Base-by-base conservation (phyloP, 2,329 filamentous ascomycete species). In the Cercospora beticola region DNA sequence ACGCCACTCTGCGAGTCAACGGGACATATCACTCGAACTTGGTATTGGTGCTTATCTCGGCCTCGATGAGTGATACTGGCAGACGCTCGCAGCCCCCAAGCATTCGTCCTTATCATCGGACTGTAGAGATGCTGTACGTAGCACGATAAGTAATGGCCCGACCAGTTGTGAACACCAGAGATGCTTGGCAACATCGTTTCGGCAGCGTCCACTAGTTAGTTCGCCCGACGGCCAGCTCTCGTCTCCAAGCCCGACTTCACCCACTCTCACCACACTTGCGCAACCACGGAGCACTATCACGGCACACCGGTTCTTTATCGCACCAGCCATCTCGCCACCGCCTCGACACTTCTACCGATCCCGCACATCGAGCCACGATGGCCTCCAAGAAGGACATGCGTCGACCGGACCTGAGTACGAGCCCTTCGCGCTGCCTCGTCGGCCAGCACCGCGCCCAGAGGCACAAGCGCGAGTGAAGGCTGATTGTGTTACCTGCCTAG, bases 331-430 rank as follows among this genome's bases (percentile, higher is more conserved):
- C 43, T 54, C 61, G 61, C 43, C 61, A 33, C 61, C 12, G 12
- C 16, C 4, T 23, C 28, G 26, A 21, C 30, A 2, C 46, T 5
- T 8, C 21, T n/a, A 3, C 46, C 18, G 16, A 63, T 36, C 12
- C 16, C 9, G 8, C 23, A 21, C 18, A 52, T 52, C 21, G 21
- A 60, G 23, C 63, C 56, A 80, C 72, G 61, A 92, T 92, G 89
- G 83, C 89, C 62, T 84, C 86, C 65, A 90, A 88, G 80, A 92
- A 92, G 81, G 90, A 93, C 78, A 91, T 92, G 89, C 88, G 90
- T 70, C 86, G 91, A 76, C 81, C 85, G 69, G 91, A 94, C 79
- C 85, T 94, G 73, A 87, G 91, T 93, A 86, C 74, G 87, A 56
- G 43, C 58, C 23, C n/a, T 7, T 5, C 56, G 26, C 54, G 54